These are phyloP conservation scores for Fusarium brevicatenulatum DNA, from an alignment of 2,329 filamentous ascomycete genomes.

Conservation along the genomic window DNA sequence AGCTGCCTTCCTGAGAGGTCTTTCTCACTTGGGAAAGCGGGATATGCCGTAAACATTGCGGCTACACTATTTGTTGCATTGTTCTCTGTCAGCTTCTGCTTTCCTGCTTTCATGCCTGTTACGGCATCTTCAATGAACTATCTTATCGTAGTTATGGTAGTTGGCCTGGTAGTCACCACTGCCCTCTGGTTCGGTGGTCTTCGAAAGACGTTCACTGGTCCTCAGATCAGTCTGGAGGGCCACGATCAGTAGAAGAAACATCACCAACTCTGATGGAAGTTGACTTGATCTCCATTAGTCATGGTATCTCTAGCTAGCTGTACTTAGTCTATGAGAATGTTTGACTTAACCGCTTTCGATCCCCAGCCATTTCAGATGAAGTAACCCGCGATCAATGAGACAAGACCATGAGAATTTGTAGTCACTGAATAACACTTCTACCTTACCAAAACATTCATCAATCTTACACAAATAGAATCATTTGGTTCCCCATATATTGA, in stretches of 20 bases:
- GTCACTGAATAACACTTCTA: rapidly evolving
- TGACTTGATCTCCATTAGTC: rapidly evolving
- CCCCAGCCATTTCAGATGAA: neutral
- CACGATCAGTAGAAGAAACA: neutral
- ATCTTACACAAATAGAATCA: rapidly evolving
- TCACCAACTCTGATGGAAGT: rapidly evolving
- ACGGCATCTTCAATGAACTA: constrained; percentile 40
- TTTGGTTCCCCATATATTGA: neutral
- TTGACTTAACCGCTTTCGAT: neutral
- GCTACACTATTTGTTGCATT: constrained; percentile 38
- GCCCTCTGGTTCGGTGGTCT: constrained; percentile 32
- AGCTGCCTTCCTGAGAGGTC: constrained; percentile 38
- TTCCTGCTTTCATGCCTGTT: constrained; percentile 35
- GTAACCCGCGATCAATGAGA: neutral
- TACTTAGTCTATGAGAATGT: neutral
- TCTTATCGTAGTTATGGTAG: constrained; percentile 40
- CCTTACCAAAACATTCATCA: rapidly evolving
- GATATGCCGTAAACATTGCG: constrained; percentile 32
- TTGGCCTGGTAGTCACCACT: constrained; percentile 33
- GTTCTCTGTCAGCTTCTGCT: constrained; percentile 42
- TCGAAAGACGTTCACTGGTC: constrained; percentile 37
- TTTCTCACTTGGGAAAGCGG: constrained; percentile 40
- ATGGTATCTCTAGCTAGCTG: neutral
- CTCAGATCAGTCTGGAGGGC: constrained; percentile 12
- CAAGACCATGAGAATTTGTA: neutral